A percentile compares a stretch with the other conserved stretches of the same genome.
Conservation (phyloP, 345 rosid genomes). For the Atalantia buxifolia region DNA sequence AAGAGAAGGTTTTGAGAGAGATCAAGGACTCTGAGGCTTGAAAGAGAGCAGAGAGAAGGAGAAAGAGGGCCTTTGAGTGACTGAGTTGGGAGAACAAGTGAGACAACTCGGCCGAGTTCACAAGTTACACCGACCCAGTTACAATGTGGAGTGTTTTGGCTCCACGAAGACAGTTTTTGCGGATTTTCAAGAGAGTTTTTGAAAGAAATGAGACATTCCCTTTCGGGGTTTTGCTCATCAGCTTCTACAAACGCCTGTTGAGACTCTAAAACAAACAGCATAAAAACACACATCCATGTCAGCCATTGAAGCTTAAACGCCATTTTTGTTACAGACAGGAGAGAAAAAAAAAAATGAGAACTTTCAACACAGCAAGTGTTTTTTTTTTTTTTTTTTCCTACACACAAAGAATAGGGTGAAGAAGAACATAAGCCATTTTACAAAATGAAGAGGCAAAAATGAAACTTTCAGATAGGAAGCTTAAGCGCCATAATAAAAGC, state of each 20-base stretch:
- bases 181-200: neutral
- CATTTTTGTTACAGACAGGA: neutral
- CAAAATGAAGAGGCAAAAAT: neutral
- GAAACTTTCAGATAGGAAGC: neutral
- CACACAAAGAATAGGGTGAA: neutral
- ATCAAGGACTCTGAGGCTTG: conserved; percentile 52
- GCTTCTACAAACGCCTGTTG: neutral
- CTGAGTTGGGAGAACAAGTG: conserved; percentile 39
- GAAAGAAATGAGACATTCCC: neutral
- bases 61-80: conserved; percentile 44
- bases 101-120: conserved; percentile 34
- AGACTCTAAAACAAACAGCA: neutral
- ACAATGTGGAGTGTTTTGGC: neutral
- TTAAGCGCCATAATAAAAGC: neutral
- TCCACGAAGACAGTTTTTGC: neutral
- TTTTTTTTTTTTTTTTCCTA: neutral
- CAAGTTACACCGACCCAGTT: neutral
- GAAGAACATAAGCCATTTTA: neutral
- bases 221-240: neutral
- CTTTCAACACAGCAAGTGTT: neutral
- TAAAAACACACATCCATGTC: neutral
- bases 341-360: neutral
- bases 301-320: neutral
- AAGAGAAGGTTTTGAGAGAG: conserved; percentile 26
- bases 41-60: conserved; percentile 53